Conservation (phyloP, 805 yeast genomes). For the Kluyveromyces lactis region DNA sequence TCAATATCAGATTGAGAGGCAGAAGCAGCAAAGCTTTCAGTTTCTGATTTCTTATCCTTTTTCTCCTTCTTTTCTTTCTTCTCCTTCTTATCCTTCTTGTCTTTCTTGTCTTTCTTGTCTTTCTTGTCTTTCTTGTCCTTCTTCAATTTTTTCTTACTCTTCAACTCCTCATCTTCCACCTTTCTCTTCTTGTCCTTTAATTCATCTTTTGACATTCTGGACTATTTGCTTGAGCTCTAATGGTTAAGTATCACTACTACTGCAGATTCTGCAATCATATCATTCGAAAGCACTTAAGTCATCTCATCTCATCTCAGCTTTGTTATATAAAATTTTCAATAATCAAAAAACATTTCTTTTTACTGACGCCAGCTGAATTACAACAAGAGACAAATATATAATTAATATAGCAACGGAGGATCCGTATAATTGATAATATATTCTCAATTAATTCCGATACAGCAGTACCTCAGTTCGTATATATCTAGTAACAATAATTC, state of each 20-base stretch:
- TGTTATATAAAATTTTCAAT: conserved; percentile 2
- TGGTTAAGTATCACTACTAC: no score
- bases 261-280: no score
- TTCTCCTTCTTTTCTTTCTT: conserved; percentile 25
- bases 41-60: conserved; percentile 25
- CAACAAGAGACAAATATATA: no score
- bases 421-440: no score
- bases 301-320: conserved; percentile 11
- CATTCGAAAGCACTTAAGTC: not conserved
- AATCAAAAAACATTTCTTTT: not conserved
- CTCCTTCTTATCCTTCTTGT: conserved; percentile 21
- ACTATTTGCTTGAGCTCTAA: not conserved
- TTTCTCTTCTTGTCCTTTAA: conserved; percentile 34
- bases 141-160: conserved; percentile 29
- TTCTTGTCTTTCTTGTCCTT: conserved; percentile 27
- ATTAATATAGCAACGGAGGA: no score
- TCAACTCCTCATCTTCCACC: conserved; percentile 17
- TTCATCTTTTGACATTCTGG: conserved; percentile 30
- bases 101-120: conserved; percentile 27
- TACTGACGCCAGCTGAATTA: not conserved
- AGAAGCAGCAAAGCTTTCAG: conserved; percentile 23
- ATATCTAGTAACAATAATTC: no score
- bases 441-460: no score
- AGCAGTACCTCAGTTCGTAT: no score
- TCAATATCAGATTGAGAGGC: conserved; percentile 50